Base-by-base conservation (phyloP, 73 alveolate species). In the Paramecium sexaurelia region DNA sequence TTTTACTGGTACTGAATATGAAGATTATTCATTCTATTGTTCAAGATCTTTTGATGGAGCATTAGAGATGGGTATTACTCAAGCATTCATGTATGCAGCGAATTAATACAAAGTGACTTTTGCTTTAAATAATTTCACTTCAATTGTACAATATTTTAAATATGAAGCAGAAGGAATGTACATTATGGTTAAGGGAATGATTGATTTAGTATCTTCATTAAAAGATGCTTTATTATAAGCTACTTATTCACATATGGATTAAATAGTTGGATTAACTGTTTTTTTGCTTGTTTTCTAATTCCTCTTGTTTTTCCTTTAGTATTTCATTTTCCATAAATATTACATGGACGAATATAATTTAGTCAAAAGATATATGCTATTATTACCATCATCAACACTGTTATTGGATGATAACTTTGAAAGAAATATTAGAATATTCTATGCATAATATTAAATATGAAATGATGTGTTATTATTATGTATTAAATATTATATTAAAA, bases 141-240 rank as follows among this genome's bases (percentile, higher is more conserved):
- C 90, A 0, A 78, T 78, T 19, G 73, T 26, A 0, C 7, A 37
- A 20, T 78, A 78, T 26, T 41, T 17, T 78, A 39, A 6, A 17
- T 78, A 39, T 78, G 90, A 78, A 17, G 55, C 73, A 17, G 89
- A 78, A 7, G 90, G 90, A 5, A 39, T 43, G 40, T 45, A 78
- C 36, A 43, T 78, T 29, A 39, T 40, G 22, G 40, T 41, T 5
- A 78, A 78, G 6, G 90, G 43, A 3, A 1, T 45, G 33, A 22
- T 29, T 10, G 55, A 41, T 6, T 37, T 40, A 27, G 47, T 78
- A 7, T 13, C 43, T 8, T 39, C 27, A 3, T 41, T 78, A 22
- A 78, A 78, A 13, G 40, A 41, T 0, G 90, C 61, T n/a, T 26
- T 78, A 22, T 6, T 78, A 26, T 78, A 27, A 26, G 75, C 75